Base-by-base conservation (phyloP, 208 protist genomes). In the Trypanosoma lewisi region DNA sequence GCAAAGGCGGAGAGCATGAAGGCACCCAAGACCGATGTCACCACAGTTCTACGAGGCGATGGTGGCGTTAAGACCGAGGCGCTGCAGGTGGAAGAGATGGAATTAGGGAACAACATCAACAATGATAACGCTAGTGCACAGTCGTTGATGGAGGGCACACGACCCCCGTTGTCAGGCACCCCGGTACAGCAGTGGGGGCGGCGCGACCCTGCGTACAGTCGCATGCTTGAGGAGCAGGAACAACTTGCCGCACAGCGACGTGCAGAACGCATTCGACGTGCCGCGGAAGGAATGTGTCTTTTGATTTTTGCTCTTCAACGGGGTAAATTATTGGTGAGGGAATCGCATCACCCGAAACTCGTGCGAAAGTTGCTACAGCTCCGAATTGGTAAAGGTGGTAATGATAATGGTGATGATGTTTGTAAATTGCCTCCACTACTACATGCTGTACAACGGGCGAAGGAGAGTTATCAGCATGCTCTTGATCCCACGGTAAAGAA, bases 161-260 rank as follows among this genome's bases (percentile, higher is more conserved):
- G 78, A 27, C 69, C 74, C 2, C 84, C 87, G 17, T 68, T 94
- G 28, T 75, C 78, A 30, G 80, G 79, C 30, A 79, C 83, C 59
- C 63, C 71, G 16, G 65, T 72, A 42, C 64, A 55, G 21, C 64
- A 30, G 28, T 93, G 85, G 85, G 51, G 83, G 36, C 66, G 59
- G 9, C 55, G 47, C 28, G 87, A 92, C 47, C 80, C 87, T 6
- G 78, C 73, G 1, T 88, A 89, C 49, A 77, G 82, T 62, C 76
- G 75, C 17, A 85, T 91, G 78, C 60, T 80, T 34, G 85, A 93
- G 61, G 85, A 91, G 50, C 74, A 75, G 41, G 79, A 93, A 51
- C 53, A 85, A n/a, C 65, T 91, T 6, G 76, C 85, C 1, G 90
- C 90, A 7, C 70, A 87, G 50, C 77, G 85, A 28, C 82, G 83